Base-by-base conservation (phyloP, 2,329 filamentous ascomycete genomes). In the Fusarium drepaniforme region DNA sequence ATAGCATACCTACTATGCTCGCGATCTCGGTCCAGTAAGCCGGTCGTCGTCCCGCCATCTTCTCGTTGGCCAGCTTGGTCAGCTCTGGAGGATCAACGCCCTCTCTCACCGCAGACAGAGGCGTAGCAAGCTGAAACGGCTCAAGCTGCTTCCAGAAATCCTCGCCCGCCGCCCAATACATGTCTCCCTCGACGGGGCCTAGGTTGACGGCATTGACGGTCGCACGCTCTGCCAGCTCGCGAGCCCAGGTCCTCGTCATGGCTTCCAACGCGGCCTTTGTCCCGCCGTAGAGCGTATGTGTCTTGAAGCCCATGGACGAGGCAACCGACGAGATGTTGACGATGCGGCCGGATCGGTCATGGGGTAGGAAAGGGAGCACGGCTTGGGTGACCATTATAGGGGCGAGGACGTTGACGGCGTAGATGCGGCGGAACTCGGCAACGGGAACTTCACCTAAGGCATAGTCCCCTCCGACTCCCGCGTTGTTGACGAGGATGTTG, bases 351-450 rank as follows among this genome's bases (percentile, higher is more conserved):
- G 89, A 90, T 58, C 93, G 90, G 82, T 95, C 92, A 37, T 83
- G 83, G 0, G 93, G 94, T 3, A 96, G 87, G 82, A 92, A 92
- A 0, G 90, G 91, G 23, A 90, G 81, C 0, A 89, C 89, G 3
- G 93, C 93, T 82, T 96, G 91, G 35, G 93, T 88, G n/a, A 96
- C 86, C 1, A 96, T 86, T 12, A 96, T 82, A 1, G 94, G 94
- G 0, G 93, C 94, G 8, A 93, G 89, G 15, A 96, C 94, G 80
- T 97, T 96, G 83, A 95, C 88, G 67, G 89, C 89, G 85, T 93
- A 74, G 66, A 91, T 90, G 76, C 87, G 84, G 49, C 91, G 86
- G 84, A 94, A 96, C 77, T 94, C 88, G 15, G 88, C 87, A 6
- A 86, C 77, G 3, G 88, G 90, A 70, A 93, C 88, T 11, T 92